Evolutionary conservation across 129 eudicot species (phyloP).

Genomic region (Solidago caesia): DNA sequence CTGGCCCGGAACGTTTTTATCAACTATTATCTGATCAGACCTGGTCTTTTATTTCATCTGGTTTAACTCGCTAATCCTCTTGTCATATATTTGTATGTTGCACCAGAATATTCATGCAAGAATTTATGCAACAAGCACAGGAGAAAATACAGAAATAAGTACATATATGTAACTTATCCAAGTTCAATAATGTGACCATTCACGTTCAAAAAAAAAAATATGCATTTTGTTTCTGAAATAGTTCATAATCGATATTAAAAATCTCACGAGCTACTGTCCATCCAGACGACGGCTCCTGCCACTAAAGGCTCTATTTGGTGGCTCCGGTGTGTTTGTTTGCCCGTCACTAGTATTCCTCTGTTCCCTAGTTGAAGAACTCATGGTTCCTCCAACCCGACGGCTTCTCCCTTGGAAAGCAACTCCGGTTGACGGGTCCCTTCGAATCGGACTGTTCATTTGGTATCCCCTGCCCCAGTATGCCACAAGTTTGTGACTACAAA

Average conservation of each 20-base stretch:
- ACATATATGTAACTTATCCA: neutral
- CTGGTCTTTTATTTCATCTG: no score
- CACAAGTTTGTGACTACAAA: slow-evolving; percentile 57
- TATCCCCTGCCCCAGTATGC: slow-evolving; percentile 54
- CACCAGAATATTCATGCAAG: no score
- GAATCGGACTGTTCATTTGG: slow-evolving; percentile 49
- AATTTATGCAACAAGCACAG: no score
- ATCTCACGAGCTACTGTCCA: slow-evolving; percentile 17
- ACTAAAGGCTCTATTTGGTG: slow-evolving; percentile 31
- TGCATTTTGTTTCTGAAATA: neutral
- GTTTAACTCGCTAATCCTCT: no score
- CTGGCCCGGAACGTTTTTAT: no score
- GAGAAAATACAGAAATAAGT: no score
- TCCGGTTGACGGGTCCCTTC: slow-evolving; percentile 29
- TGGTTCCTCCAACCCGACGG: slow-evolving; percentile 38
- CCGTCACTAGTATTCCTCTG: slow-evolving; percentile 2
- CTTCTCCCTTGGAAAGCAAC: slow-evolving; percentile 53
- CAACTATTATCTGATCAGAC: no score
- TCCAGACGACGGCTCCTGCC: slow-evolving; percentile 44
- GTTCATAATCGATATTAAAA: neutral
- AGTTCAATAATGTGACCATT: neutral
- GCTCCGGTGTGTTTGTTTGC: slow-evolving; percentile 18
- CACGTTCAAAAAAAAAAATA: neutral
- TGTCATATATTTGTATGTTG: no score
- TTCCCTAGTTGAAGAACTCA: slow-evolving; percentile 13